Base-by-base conservation (phyloP, 176 grass and related monocot genomes). In the Saccharum officinarum region DNA sequence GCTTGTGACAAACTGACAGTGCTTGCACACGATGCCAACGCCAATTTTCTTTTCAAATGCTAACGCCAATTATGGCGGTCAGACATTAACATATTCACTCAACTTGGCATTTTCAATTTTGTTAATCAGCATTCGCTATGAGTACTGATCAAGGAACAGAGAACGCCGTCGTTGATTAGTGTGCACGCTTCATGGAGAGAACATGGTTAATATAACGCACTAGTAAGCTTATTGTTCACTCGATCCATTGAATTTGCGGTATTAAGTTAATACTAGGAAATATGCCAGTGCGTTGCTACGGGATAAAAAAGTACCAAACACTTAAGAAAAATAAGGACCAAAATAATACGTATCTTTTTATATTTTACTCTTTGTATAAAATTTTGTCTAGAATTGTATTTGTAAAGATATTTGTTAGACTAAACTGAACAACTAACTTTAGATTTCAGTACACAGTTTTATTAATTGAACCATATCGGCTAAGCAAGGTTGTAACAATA, bases 21-120 rank as follows among this genome's bases (percentile, higher is more conserved):
- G 70, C 18, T 87, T 38, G 75, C 65, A 69, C 65, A 69, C 38
- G 50, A 61, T 78, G 23, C 33, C 59, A 75, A 13, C 78, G 66
- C 57, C 59, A 67, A 3, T 65, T 65, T 65, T 65, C 0, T 65
- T 65, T 65, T n/a, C 23, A 63, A 50, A 69, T 69, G 46, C 31
- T 59, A 75, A 8, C 77, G 26, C 41, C 42, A 74, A 50, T 44
- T 57, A 81, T 80, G 7, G 39, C 37, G 37, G 66, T 23, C 31
- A 17, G 42, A 67, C 44, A 86, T 22, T 73, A 64, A 47, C 22
- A 49, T 41, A 64, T 39, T 50, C 57, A 80, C 22, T 22, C 68
- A 86, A 50, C 67, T 39, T 80, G 55, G 11, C 18, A 28, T 73
- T 71, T 71, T 80, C 49, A 73, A 63, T 79, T 60, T 26, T 8